Conservation (phyloP, 257 asterid genomes). For the Mitragyna speciosa region DNA sequence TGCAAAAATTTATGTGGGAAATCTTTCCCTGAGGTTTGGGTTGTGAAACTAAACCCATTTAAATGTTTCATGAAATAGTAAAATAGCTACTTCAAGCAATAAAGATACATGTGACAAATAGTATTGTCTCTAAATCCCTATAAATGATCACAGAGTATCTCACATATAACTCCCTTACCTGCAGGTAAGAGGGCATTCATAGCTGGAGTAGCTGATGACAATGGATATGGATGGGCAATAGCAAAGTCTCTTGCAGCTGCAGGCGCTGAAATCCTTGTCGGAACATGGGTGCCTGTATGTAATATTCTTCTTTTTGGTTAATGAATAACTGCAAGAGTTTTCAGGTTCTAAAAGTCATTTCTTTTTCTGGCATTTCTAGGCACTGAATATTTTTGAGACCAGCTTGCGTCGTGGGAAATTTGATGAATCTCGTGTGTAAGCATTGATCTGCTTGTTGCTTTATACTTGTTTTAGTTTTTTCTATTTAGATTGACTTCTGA, state of each 20-base stretch:
- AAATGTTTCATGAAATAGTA: neutral
- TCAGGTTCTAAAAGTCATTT: constrained; percentile 1
- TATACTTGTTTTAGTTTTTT: neutral
- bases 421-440: constrained; percentile 90
- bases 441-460: neutral
- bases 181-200: constrained; percentile 96
- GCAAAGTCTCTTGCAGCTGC: constrained; percentile 97
- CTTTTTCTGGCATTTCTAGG: constrained; percentile 42
- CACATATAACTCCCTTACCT: constrained; percentile 12
- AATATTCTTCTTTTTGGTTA: constrained; percentile 2
- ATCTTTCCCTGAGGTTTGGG: neutral
- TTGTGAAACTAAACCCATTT: neutral
- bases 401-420: constrained; percentile 93
- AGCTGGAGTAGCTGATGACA: constrained; percentile 95
- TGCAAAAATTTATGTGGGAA: neutral
- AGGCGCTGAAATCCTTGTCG: constrained; percentile 95
- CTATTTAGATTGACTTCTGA: constrained; percentile 15
- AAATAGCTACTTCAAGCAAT: neutral
- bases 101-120: neutral
- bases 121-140: neutral
- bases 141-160: neutral
- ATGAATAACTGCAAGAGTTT: neutral
- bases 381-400: constrained; percentile 83
- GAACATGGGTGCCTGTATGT: constrained; percentile 99
- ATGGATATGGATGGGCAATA: constrained; percentile 98